These are phyloP conservation scores for Zygotorulaspora florentina DNA, from an alignment of 805 yeast species.

Conservation along the genomic window DNA sequence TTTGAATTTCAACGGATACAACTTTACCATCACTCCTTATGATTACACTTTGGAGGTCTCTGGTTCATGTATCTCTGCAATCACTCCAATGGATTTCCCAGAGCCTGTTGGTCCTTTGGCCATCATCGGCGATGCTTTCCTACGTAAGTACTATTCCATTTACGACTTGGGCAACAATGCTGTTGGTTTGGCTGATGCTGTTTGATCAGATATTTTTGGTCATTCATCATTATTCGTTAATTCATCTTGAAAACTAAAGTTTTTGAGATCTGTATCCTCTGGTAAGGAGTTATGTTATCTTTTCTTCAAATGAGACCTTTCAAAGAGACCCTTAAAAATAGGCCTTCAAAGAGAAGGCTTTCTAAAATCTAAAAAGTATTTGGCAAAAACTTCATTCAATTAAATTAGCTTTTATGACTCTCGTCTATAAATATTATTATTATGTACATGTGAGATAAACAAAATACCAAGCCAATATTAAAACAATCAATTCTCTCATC, in stretches of 20 bases:
- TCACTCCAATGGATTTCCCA: slow-evolving; percentile 97
- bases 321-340: no score
- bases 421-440: not conserved
- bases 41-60: slow-evolving; percentile 93
- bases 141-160: slow-evolving; percentile 90
- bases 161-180: slow-evolving; percentile 89
- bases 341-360: no score
- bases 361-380: not conserved
- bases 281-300: not conserved
- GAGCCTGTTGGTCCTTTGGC: slow-evolving; percentile 96
- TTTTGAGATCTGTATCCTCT: not conserved
- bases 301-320: no score
- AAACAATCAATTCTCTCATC: not conserved
- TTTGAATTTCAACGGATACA: slow-evolving; percentile 81
- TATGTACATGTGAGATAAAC: not conserved
- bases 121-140: slow-evolving; percentile 94
- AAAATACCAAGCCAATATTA: no score
- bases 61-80: slow-evolving; percentile 93
- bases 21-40: slow-evolving; percentile 82
- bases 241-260: not conserved
- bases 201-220: slow-evolving; percentile 31
- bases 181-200: slow-evolving; percentile 87
- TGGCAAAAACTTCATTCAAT: not conserved
- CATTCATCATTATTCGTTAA: not conserved
- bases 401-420: not conserved